Percentiles rank a stretch among this genome's conserved stretches.
phyloP scores from a whole-genome alignment of 371 early-diverging fungal genomes.

The Mortierella sp. region DNA sequence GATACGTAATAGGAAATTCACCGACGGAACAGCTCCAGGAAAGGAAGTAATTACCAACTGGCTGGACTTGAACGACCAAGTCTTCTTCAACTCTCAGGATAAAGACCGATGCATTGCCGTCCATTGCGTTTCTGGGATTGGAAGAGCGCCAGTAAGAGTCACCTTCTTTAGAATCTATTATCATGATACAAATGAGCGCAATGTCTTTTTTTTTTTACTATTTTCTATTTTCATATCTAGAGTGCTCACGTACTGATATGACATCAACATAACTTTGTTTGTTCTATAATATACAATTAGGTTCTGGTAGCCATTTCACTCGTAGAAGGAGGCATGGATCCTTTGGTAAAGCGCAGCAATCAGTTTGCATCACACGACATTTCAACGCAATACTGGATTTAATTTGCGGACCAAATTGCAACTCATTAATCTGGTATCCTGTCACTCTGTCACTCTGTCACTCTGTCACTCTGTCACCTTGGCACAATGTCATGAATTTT shows the following conservation, averaged over 20 bases:
- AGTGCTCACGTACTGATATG: conserved; percentile 4
- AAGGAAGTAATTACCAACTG: conserved; percentile 59
- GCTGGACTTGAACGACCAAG: conserved; percentile 58
- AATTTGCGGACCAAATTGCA: conserved; percentile 15
- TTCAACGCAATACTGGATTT: too few relatives aligned
- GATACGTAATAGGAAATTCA: conserved; percentile 59
- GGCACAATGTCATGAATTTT: not conserved
- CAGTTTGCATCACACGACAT: too few relatives aligned
- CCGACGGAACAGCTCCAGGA: conserved; percentile 68
- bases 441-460: not conserved
- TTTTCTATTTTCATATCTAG: not conserved
- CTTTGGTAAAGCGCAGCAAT: conserved; percentile 56
- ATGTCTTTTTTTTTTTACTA: too few relatives aligned
- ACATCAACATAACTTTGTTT: conserved; percentile 13
- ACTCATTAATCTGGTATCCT: not conserved
- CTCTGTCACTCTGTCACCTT: not conserved
- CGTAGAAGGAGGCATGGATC: conserved; percentile 79
- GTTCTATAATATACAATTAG: conserved; percentile 26
- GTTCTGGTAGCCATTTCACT: conserved; percentile 73
- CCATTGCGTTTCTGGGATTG: conserved; percentile 81
- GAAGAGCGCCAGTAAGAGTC: conserved; percentile 75
- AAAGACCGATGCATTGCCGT: conserved; percentile 65
- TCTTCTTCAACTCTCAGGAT: conserved; percentile 38
- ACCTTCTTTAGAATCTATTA: not conserved
- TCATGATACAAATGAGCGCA: not conserved